phyloP scores from a whole-genome alignment of 441 rosid species.

The Biscutella laevigata region DNA sequence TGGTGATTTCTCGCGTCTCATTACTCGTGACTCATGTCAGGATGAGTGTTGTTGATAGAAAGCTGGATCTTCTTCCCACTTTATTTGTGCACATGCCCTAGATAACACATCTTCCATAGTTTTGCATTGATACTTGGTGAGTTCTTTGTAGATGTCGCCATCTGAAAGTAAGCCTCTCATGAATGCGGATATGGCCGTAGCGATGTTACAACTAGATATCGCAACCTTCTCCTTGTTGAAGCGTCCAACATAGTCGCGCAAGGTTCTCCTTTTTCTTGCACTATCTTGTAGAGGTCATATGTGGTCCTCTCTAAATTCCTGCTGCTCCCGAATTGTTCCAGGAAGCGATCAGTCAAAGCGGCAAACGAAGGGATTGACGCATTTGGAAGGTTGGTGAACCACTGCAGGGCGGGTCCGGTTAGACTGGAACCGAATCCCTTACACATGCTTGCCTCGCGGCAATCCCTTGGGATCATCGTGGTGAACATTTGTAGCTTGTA shows the following conservation, averaged over 20 bases:
- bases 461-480: neutral
- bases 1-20: neutral
- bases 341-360: neutral
- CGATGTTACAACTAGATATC: no score
- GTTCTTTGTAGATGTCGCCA: neutral
- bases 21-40: neutral
- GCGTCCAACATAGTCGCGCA: neutral
- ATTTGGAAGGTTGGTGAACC: neutral
- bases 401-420: no score
- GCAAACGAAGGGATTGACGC: neutral
- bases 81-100: no score
- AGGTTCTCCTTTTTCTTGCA: neutral
- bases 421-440: no score
- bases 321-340: neutral
- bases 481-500: neutral
- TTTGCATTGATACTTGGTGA: neutral
- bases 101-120: no score
- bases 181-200: neutral
- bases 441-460: no score
- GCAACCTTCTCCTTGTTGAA: no score
- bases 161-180: neutral
- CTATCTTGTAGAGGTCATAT: neutral
- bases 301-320: neutral
- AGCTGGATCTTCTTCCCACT: neutral
- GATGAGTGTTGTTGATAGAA: neutral